phyloP scores from a whole-genome alignment of 2,329 filamentous ascomycete genomes.

The Penicillium fuscoglaucum region DNA sequence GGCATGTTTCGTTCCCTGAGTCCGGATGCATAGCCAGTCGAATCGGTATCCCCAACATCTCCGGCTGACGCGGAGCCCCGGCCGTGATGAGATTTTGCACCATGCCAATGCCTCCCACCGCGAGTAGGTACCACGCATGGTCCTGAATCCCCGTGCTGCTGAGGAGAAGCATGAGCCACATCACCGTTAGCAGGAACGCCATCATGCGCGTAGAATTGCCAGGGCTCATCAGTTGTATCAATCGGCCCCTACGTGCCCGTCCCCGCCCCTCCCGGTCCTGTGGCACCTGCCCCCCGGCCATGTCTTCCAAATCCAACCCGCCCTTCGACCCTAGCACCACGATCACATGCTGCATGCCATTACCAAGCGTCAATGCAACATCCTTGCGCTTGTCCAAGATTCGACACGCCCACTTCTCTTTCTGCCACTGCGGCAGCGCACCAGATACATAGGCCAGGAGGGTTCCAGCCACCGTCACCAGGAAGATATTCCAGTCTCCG shows the following conservation, averaged over 20 bases:
- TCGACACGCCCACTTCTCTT: constrained; percentile 48
- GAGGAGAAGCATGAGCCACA: constrained; percentile 48
- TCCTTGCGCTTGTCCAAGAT: constrained; percentile 30
- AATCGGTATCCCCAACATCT: background rate
- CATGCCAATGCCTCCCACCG: constrained; percentile 37
- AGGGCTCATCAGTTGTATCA: background rate
- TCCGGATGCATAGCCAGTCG: background rate
- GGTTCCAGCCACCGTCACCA: constrained; percentile 44
- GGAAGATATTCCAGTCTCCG: constrained; percentile 44
- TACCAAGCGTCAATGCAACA: constrained; percentile 42
- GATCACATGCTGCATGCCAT: constrained; percentile 45
- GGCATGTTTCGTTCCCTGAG: background rate
- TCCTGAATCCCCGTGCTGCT: constrained; percentile 39
- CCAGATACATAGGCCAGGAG: constrained; percentile 39
- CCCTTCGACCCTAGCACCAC: constrained; percentile 37
- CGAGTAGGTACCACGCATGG: constrained; percentile 46
- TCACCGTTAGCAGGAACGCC: background rate
- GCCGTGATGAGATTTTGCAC: constrained; percentile 6
- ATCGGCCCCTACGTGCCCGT: background rate
- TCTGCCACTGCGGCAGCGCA: constrained; percentile 44
- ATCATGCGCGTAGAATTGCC: constrained; percentile 8
- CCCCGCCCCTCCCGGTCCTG: background rate
- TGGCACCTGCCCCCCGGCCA: constrained; percentile 33
- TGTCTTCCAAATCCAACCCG: constrained; percentile 46
- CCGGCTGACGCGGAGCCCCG: background rate